Conservation (phyloP, 2,329 filamentous ascomycete species). For the Nemania sp. region DNA sequence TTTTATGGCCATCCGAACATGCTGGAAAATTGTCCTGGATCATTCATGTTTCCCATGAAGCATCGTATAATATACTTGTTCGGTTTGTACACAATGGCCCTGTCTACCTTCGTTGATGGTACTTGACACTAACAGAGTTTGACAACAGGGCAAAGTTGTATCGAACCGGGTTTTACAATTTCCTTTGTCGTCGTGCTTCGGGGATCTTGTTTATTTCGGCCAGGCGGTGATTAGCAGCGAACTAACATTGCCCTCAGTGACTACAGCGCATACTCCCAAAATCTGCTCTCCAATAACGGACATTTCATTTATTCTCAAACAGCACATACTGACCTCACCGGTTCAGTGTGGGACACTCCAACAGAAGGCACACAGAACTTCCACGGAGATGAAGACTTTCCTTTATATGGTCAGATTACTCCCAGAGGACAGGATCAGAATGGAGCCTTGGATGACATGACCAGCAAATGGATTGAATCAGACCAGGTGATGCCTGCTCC, state of each 20-base stretch:
- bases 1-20: constrained; percentile 19
- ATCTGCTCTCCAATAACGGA: constrained; percentile 53
- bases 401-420: constrained; percentile 59
- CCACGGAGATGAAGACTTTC: constrained; percentile 60
- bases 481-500: constrained; percentile 43
- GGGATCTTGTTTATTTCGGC: constrained; percentile 35
- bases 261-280: constrained; percentile 57
- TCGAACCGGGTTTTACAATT: constrained; percentile 44
- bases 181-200: constrained; percentile 40
- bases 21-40: constrained; percentile 16
- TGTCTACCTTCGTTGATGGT: constrained; percentile 15
- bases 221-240: constrained; percentile 53
- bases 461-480: constrained; percentile 51
- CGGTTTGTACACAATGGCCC: constrained; percentile 45
- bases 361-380: constrained; percentile 65
- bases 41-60: background rate
- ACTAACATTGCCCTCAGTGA: constrained; percentile 61
- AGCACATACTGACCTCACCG: constrained; percentile 60
- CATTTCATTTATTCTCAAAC: constrained; percentile 63
- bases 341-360: constrained; percentile 59
- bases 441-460: constrained; percentile 51
- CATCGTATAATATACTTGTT: constrained; percentile 34
- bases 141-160: constrained; percentile 61
- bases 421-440: constrained; percentile 54
- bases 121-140: constrained; percentile 40